Evolutionary conservation across 495 filamentous ascomycete species (phyloP).

Genomic region (Neurospora cerealis): DNA sequence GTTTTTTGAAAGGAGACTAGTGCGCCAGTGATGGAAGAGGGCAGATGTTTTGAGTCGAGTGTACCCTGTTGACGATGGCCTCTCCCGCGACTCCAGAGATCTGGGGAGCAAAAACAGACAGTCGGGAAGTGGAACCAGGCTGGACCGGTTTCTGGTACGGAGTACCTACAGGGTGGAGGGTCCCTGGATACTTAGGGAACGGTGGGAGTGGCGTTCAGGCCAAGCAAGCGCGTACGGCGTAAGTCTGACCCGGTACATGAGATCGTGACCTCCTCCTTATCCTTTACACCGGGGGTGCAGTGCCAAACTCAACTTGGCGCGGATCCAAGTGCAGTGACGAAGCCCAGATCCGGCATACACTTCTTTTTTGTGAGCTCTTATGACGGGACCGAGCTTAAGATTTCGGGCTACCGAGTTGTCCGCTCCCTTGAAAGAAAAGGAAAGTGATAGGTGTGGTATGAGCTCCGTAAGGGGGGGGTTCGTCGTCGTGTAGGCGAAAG

Average conservation of each 20-base stretch:
- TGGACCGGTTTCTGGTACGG: constrained; percentile 3
- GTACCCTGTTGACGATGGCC: neutral
- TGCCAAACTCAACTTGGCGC: constrained; percentile 1
- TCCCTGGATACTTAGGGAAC: neutral
- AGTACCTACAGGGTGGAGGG: constrained; percentile 6
- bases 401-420: neutral
- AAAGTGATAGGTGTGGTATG: neutral
- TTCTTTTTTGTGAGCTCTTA: neutral
- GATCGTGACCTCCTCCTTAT: neutral
- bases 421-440: neutral
- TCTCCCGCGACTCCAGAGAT: constrained; percentile 8
- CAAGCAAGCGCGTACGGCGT: neutral
- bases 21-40: neutral
- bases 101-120: constrained; percentile 1
- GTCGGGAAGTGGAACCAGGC: constrained; percentile 4
- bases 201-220: constrained; percentile 14
- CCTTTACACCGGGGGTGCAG: constrained; percentile 1
- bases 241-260: constrained; percentile 1
- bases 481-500: neutral
- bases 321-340: constrained; percentile 6
- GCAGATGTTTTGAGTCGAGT: neutral
- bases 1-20: neutral
- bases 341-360: constrained; percentile 14
- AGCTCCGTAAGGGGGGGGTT: neutral
- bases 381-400: neutral